Conservation (phyloP, 2,329 filamentous ascomycete species). For the Emydomyces testavorans region DNA sequence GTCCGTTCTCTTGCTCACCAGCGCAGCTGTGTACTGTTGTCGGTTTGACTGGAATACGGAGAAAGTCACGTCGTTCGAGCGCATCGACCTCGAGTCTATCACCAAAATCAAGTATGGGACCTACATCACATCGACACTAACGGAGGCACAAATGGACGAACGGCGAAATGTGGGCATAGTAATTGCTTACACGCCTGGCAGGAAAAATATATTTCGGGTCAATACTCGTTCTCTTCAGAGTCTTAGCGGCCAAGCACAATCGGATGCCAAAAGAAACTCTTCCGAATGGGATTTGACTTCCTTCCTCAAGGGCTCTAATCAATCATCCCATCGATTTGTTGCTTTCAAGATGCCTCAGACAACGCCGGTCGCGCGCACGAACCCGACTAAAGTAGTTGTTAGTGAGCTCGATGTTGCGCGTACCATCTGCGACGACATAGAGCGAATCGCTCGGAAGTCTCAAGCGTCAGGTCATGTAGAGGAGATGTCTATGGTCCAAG, state of each 20-base stretch:
- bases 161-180: conserved; percentile 73
- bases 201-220: conserved; percentile 60
- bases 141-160: conserved; percentile 63
- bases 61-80: conserved; percentile 85
- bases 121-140: conserved; percentile 83
- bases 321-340: conserved; percentile 26
- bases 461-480: conserved; percentile 28
- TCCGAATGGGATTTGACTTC: conserved; percentile 34
- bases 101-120: conserved; percentile 64
- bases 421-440: conserved; percentile 65
- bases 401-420: conserved; percentile 45
- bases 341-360: conserved; percentile 36
- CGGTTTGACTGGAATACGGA: conserved; percentile 91
- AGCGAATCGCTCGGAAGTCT: conserved; percentile 49
- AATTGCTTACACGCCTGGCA: conserved; percentile 61
- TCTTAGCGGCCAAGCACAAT: conserved; percentile 41
- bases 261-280: background rate
- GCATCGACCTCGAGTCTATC: conserved; percentile 65
- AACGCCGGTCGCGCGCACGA: conserved; percentile 21
- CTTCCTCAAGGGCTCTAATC: conserved; percentile 29
- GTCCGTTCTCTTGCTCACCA: conserved; percentile 74
- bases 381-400: conserved; percentile 19
- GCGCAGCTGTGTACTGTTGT: conserved; percentile 75
- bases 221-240: conserved; percentile 69
- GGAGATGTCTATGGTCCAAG: conserved; percentile 36